Conservation (phyloP, 192 early-diverging fungal species). For the Coemansia asiatica region DNA sequence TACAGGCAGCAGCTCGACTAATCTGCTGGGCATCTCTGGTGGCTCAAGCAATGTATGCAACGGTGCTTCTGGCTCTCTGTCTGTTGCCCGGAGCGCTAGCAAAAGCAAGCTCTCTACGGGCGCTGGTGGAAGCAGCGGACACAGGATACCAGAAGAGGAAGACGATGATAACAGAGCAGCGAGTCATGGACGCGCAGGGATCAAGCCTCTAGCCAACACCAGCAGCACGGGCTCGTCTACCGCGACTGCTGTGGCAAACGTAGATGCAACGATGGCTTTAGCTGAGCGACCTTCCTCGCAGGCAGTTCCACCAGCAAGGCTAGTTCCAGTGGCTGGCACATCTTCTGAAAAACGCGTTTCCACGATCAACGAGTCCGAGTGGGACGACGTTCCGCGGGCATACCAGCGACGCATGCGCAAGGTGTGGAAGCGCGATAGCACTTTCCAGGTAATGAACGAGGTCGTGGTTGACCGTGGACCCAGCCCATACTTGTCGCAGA, state of each 20-base stretch:
- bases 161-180: background rate
- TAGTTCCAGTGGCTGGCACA: background rate
- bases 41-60: background rate
- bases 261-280: background rate
- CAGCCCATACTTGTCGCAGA: conserved; percentile 81
- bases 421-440: conserved; percentile 59
- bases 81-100: background rate
- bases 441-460: conserved; percentile 94
- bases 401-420: conserved; percentile 58
- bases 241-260: background rate
- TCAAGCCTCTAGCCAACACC: background rate
- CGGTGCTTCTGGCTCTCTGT: background rate
- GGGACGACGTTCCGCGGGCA: conserved; percentile 49
- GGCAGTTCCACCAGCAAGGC: background rate
- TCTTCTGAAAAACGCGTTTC: background rate
- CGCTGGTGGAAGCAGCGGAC: background rate
- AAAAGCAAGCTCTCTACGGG: conserved; percentile 4
- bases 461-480: conserved; percentile 94
- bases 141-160: conserved; percentile 5
- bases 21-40: background rate
- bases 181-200: background rate
- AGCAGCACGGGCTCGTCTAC: background rate
- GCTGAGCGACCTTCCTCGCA: background rate
- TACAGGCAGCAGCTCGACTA: background rate
- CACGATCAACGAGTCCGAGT: conserved; percentile 35